These are phyloP conservation scores for Rhodotorula sp. DNA, from an alignment of 1,284 basidiomycete genomes.

Conservation along the genomic window DNA sequence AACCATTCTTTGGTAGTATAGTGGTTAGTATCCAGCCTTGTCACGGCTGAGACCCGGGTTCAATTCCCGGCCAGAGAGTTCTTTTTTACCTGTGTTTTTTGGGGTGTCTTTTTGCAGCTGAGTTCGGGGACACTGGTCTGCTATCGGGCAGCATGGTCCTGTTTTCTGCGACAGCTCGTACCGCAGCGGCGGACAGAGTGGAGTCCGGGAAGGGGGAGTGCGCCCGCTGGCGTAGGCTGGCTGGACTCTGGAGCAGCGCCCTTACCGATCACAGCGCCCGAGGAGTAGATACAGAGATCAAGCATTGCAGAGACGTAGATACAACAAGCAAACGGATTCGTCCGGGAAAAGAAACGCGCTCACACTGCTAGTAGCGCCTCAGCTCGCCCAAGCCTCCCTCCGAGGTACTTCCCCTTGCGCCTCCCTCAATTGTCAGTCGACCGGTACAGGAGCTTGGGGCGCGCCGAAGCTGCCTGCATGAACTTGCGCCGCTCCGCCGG, in stretches of 20 bases:
- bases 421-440: constrained; percentile 1
- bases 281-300: not conserved
- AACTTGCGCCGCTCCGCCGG: constrained; percentile 20
- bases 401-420: not conserved
- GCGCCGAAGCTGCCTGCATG: constrained; percentile 19
- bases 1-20: constrained; percentile 7
- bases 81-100: too few relatives aligned
- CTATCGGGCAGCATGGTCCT: too few relatives aligned
- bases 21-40: constrained; percentile 14
- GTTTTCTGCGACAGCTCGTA: too few relatives aligned
- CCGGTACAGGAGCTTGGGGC: constrained; percentile 2
- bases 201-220: too few relatives aligned
- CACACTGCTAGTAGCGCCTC: not conserved
- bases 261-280: too few relatives aligned
- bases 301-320: not conserved
- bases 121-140: too few relatives aligned
- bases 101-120: too few relatives aligned
- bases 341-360: too few relatives aligned
- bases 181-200: too few relatives aligned
- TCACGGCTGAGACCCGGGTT: constrained; percentile 16
- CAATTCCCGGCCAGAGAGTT: constrained; percentile 12
- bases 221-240: too few relatives aligned
- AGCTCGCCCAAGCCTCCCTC: not conserved
- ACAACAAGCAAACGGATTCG: not conserved
- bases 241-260: too few relatives aligned